Evolutionary conservation across 768 basidiomycete genomes (phyloP), one percentile per base, ranked within the genome.

Genomic region (Leucosporidium scottii): DNA sequence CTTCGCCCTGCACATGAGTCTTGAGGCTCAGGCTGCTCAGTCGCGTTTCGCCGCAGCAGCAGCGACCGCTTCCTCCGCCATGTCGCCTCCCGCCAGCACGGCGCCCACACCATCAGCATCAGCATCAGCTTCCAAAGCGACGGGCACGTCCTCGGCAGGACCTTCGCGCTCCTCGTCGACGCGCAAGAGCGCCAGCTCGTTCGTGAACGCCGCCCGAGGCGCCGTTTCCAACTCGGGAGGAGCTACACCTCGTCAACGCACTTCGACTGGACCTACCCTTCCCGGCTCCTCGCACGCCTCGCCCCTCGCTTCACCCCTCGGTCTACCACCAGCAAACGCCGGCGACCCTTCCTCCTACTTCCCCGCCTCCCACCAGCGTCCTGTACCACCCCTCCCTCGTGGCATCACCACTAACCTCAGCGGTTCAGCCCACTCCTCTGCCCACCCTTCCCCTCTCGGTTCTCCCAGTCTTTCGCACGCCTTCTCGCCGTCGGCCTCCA

Each of bases 151-250:
- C 63, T 27, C 31, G 28, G 13, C 49, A 55, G 48, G 49, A 7
- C 27, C 28, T 50, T n/a, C 25, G 57, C 49, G 57, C 50, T 23
- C 58, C 4, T 30, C 36, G 48, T 8, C 63, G 48, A 28, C 51
- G 25, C 58, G 67, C 51, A 69, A 15, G 28, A 49, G 28, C 23
- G 62, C 61, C 44, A 59, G 57, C 15, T 62, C 66, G 23, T 67
- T 62, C 51, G 51, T 67, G 25, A 67, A 67, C 49, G 61, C 66
- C 27, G 66, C 66, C 47, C 58, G 59, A 30, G 66, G 66, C 20
- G 18, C 59, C 5, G 20, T 23, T 21, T 51, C 25, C 58, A 15
- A 15, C 39, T 44, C 39, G 39, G 39, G 39, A 15, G 39, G 39
- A 44, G 39, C 39, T 44, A 44, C 39, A 9, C 39, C 39, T 44